Conservation (phyloP, 495 filamentous ascomycete genomes). For the Podospora appendiculata region DNA sequence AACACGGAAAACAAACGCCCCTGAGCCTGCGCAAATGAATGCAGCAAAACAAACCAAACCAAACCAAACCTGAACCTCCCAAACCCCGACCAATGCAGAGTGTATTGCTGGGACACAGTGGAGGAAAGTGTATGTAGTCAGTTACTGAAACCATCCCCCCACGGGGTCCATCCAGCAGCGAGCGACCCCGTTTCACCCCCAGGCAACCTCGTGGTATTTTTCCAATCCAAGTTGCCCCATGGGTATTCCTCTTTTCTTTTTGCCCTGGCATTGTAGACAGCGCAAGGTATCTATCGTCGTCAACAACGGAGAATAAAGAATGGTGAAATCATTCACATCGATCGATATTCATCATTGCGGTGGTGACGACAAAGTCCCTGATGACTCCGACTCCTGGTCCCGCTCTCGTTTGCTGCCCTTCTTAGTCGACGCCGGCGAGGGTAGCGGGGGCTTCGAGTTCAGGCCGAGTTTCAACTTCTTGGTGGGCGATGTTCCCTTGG, state of each 20-base stretch:
- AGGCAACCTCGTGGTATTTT: no score
- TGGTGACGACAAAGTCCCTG: slow-evolving; percentile 42
- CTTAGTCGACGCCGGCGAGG: slow-evolving; percentile 27
- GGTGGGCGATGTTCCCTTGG: slow-evolving; percentile 31
- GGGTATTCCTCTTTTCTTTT: neutral
- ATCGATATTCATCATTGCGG: slow-evolving; percentile 17
- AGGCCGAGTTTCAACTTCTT: slow-evolving; percentile 39
- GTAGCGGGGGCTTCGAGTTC: slow-evolving; percentile 27
- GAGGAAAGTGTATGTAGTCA: no score
- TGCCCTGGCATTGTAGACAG: neutral
- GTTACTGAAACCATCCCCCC: no score
- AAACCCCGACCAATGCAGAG: neutral
- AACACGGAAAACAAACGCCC: no score
- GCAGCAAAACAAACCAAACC: neutral
- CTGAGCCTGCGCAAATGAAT: no score
- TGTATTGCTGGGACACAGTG: neutral
- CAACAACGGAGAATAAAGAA: no score
- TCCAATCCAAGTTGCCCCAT: neutral
- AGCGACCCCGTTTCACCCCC: no score
- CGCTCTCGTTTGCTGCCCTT: slow-evolving; percentile 30
- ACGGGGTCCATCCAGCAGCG: no score
- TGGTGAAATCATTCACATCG: no score
- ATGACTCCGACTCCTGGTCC: slow-evolving; percentile 43
- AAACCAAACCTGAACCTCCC: neutral
- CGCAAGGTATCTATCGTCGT: no score